Base-by-base conservation (phyloP, 2,329 filamentous ascomycete species). In the Colletotrichum lupini region DNA sequence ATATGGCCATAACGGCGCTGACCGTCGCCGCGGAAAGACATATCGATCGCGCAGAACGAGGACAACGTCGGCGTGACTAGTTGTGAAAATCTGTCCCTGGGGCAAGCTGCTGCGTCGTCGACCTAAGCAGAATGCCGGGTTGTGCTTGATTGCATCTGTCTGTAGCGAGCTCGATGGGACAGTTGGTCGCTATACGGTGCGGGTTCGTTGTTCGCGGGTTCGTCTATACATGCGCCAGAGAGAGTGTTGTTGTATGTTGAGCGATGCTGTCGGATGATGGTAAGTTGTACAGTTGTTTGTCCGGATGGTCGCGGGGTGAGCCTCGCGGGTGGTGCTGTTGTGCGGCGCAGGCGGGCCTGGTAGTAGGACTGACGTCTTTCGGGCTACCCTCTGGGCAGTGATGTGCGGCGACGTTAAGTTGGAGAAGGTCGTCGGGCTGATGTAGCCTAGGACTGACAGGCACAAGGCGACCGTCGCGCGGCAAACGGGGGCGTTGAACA, bases 1-100 rank as follows among this genome's bases (percentile, higher is more conserved):
- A 92, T 83, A 82, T 92, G 89, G 83, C 91, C 91, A 78, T 92
- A 92, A 58, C 90, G 89, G 81, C 89, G 87, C 80, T 90, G 88
- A 78, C 89, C 87, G 77, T 92, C 89, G 78, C 88, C 88, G 79
- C 88, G 86, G 80, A 92, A 92, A 68, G 91, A 92, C 91, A 92
- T 92, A 77, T 49, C 73, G 78, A 32, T 63, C 32, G 66, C 56
- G 58, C 52, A 49, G 28, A 28, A 46, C 53, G 53, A 46, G 32
- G 53, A 42, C 53, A 42, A 37, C 35, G 62, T 46, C 19, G 57
- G 57, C 49, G 28, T 57, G 56, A 74, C 24, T 28, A 14, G 30
- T 37, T 24, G 26, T 55, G 56, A 12, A 46, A 65, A 37, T 56
- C 63, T 58, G 69, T 63, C 68, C 66, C 71, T 52, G 37, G 24